phyloP scores from a whole-genome alignment of 441 rosid species.

The Pelargonium hybrid region DNA sequence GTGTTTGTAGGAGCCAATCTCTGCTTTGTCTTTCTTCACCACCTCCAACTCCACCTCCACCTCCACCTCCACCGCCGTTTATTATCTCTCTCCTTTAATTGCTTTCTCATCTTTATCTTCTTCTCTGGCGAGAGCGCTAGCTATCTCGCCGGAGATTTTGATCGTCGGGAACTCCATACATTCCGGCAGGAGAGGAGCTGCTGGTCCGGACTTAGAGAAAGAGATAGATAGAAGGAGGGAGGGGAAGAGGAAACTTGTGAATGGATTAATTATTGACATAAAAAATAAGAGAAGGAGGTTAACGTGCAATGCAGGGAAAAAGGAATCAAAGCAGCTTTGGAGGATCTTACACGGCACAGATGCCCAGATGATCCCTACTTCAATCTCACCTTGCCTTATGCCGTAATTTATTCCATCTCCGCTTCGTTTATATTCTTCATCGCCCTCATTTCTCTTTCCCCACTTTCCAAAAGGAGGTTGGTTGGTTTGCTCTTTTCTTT shows the following conservation, averaged over 20 bases:
- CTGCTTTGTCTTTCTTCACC: constrained; percentile 3
- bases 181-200: neutral
- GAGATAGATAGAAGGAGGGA: neutral
- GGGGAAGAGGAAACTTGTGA: neutral
- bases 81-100: constrained; percentile 10
- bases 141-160: constrained; percentile 34
- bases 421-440: constrained; percentile 24
- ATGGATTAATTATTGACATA: neutral
- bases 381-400: constrained; percentile 44
- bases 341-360: constrained; percentile 21
- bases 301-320: constrained; percentile 40
- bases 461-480: neutral
- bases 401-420: constrained; percentile 51
- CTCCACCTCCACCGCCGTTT: neutral
- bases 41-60: neutral
- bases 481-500: neutral
- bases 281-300: neutral
- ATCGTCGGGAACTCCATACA: constrained; percentile 19
- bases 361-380: constrained; percentile 39
- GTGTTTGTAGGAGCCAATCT: constrained; percentile 22
- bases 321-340: constrained; percentile 28
- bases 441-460: constrained; percentile 4
- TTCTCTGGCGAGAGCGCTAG: constrained; percentile 35
- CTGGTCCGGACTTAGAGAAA: neutral
- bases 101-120: constrained; percentile 8